Evolutionary conservation across 169 alveolate species (phyloP).

Genomic region (Plasmodium yoelii): DNA sequence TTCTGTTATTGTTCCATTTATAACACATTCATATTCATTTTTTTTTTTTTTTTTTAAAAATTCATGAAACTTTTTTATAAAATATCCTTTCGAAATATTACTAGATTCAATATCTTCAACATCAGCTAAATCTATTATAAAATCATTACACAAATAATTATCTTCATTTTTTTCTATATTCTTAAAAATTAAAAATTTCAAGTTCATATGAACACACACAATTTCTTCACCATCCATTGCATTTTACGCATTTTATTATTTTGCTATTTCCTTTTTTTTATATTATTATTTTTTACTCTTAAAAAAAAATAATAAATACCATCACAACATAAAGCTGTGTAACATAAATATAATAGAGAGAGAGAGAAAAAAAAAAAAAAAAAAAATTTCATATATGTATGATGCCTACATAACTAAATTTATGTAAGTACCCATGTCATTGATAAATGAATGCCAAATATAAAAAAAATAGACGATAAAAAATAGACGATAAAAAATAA

Average conservation of each 20-base stretch:
- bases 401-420: too few species aligned
- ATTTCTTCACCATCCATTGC: constrained; percentile 65
- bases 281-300: neutral
- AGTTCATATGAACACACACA: constrained; percentile 46
- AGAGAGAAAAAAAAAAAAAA: too few species aligned
- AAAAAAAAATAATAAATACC: neutral
- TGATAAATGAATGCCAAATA: too few species aligned
- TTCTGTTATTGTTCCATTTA: constrained; percentile 61
- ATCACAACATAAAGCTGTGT: neutral
- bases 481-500: too few species aligned
- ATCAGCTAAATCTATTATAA: constrained; percentile 36
- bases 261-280: too few species aligned
- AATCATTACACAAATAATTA: constrained; percentile 40
- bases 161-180: constrained; percentile 43
- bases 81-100: constrained; percentile 46
- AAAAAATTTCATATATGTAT: neutral
- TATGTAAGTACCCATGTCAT: too few species aligned
- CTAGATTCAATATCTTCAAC: constrained; percentile 40
- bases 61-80: constrained; percentile 37
- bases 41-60: constrained; percentile 28
- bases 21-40: constrained; percentile 70
- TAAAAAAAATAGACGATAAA: too few species aligned
- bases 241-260: constrained; percentile 8
- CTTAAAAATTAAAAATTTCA: constrained; percentile 51
- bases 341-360: neutral